These are phyloP conservation scores for Fraxinus dipetala DNA, from an alignment of 305 asterid genomes.

Conservation along the genomic window DNA sequence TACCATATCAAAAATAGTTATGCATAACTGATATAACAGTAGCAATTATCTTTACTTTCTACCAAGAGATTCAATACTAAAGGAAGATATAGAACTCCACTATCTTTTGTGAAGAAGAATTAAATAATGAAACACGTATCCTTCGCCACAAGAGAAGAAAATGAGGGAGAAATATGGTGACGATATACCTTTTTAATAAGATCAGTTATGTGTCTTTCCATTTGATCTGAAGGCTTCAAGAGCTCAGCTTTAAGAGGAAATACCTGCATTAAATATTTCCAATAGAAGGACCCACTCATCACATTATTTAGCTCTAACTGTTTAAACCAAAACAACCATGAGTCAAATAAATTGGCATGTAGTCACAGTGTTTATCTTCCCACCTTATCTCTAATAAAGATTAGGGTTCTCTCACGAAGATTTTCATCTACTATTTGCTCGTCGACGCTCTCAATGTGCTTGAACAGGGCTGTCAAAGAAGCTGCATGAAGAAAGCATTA, in stretches of 20 bases:
- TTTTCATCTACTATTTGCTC: slow-evolving; percentile 88
- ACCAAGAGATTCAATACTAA: background rate
- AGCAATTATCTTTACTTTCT: slow-evolving; percentile 15
- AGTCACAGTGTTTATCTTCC: slow-evolving; percentile 23
- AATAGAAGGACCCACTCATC: slow-evolving; percentile 15
- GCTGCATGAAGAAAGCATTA: slow-evolving; percentile 45
- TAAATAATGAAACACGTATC: background rate
- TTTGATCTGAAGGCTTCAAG: slow-evolving; percentile 73
- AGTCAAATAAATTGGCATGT: slow-evolving; percentile 14
- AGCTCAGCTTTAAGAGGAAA: slow-evolving; percentile 90
- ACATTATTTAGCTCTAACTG: slow-evolving; percentile 6
- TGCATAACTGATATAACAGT: slow-evolving; percentile 1
- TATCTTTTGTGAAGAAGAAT: slow-evolving; percentile 15
- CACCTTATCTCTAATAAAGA: slow-evolving; percentile 86
- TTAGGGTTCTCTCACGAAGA: slow-evolving; percentile 84
- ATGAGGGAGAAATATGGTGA: slow-evolving; percentile 13
- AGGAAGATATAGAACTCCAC: background rate
- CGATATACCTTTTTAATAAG: slow-evolving; percentile 67
- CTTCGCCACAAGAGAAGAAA: slow-evolving; percentile 2
- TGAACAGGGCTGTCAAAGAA: slow-evolving; percentile 88
- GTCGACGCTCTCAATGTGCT: slow-evolving; percentile 86
- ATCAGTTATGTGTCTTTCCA: slow-evolving; percentile 95
- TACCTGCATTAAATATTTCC: slow-evolving; percentile 46
- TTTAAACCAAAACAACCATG: slow-evolving; percentile 10
- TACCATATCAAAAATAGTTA: slow-evolving; percentile 4